Evolutionary conservation across 768 basidiomycete species (phyloP).

Genomic region (Kwoniella sp.): DNA sequence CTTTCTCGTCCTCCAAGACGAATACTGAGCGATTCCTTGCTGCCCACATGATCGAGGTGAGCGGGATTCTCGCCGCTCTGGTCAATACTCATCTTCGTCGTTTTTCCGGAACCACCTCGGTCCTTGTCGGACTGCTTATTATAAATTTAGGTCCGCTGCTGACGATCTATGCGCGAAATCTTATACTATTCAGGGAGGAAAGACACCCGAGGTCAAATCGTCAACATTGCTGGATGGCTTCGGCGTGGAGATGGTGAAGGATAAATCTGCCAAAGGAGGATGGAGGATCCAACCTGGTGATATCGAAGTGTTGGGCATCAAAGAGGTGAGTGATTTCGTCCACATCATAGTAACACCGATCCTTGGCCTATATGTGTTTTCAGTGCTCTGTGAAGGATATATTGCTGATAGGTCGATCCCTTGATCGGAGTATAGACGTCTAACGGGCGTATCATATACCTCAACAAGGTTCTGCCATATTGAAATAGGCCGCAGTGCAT

Average conservation of each 20-base stretch:
- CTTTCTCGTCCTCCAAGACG: conserved; percentile 1
- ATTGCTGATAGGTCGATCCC: not conserved
- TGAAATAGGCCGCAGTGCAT: too few relatives aligned
- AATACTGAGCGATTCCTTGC: conserved; percentile 81
- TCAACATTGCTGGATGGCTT: conserved; percentile 38
- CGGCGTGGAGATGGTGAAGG: conserved; percentile 23
- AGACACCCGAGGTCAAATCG: not conserved
- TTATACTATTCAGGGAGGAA: not conserved
- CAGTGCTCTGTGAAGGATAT: not conserved
- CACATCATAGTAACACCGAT: too few relatives aligned
- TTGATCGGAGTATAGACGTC: conserved; percentile 5
- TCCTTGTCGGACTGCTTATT: too few relatives aligned
- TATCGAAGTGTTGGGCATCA: conserved; percentile 42
- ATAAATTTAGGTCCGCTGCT: too few relatives aligned
- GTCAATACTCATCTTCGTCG: not conserved
- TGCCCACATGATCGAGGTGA: conserved; percentile 80
- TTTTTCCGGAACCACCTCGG: not conserved
- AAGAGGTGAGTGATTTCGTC: conserved; percentile 39
- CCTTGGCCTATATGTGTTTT: not conserved
- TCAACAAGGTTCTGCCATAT: conserved; percentile 20
- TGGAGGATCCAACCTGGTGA: conserved; percentile 46
- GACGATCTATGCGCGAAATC: not conserved
- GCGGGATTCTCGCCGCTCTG: too few relatives aligned
- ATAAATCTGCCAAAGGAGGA: conserved; percentile 25
- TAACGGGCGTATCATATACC: conserved; percentile 19